Evolutionary conservation across 2,329 filamentous ascomycete species (phyloP), one percentile per base, ranked within the genome.

Genomic region (Ploettnerulaceae sp.): DNA sequence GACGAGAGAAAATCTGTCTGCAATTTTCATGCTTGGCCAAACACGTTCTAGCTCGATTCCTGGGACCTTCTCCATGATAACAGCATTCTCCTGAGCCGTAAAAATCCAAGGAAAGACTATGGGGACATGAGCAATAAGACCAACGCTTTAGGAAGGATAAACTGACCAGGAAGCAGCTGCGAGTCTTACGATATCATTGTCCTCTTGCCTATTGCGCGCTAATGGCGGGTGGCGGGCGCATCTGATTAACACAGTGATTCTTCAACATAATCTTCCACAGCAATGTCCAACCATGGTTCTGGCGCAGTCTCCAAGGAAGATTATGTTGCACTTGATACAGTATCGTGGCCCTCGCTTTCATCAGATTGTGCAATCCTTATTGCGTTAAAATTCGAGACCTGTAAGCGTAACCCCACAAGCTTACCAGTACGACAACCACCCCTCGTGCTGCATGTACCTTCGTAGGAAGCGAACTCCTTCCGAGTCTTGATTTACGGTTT

Each of bases 61-160:
- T 25, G 35, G 21, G 17, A 37, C 21, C 35, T 37, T 37, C 35
- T 37, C 35, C 35, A 37, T 37, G 20, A 37, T 17, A 20, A 37
- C 35, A 25, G 21, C 21, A 37, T 37, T 37, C 35, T 37, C 35
- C 4, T 37, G 21, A 5, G 35, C 35, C 14, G 1, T 17, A 5
- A 22, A 37, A 7, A 21, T 37, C 35, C 35, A 37, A 37, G 35
- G n/a, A 15, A 37, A 37, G 6, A 37, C 35, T 24, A n/a, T 37
- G 6, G 35, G 35, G 26, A 37, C 35, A 17, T 36, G 4, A 36
- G 33, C 9, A 22, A 36, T 12, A 26, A 7, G 14, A 37, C 12
- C 18, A 14, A 37, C 35, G 4, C 17, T 22, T 35, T 9, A 12
- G 11, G 35, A 7, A 37, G 21, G n/a, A 37, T 17, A 15, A 25